These are phyloP conservation scores for Leavenworthia alabamica DNA, from an alignment of 345 rosid species.

Conservation along the genomic window DNA sequence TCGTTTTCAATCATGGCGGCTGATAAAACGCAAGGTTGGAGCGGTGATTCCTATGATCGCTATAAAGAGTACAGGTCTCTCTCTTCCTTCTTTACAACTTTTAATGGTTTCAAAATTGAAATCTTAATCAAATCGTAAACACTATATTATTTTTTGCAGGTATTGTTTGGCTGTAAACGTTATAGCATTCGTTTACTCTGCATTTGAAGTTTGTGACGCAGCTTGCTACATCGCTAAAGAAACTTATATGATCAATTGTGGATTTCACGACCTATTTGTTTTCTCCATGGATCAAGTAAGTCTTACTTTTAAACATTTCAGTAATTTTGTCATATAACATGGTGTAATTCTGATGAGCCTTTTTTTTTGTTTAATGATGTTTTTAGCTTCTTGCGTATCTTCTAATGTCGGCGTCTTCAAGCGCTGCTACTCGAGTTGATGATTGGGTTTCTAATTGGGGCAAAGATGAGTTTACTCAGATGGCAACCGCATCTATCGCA, in stretches of 20 bases:
- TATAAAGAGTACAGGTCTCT: slow-evolving; percentile 80
- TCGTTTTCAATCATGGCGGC: slow-evolving; percentile 97
- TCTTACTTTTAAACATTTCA: not conserved
- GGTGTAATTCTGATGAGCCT: slow-evolving; percentile 12
- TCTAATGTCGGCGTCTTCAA: slow-evolving; percentile 78
- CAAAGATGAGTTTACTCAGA: slow-evolving; percentile 86
- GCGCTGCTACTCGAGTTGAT: slow-evolving; percentile 86
- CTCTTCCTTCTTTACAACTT: not conserved
- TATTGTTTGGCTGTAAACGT: slow-evolving; percentile 77
- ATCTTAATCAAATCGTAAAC: not conserved
- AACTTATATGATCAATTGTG: slow-evolving; percentile 46
- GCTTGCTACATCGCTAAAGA: slow-evolving; percentile 47
- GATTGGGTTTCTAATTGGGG: slow-evolving; percentile 99
- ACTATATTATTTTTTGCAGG: slow-evolving; percentile 39
- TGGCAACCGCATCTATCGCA: slow-evolving; percentile 85
- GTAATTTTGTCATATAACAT: not conserved
- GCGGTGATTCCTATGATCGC: slow-evolving; percentile 93
- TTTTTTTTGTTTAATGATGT: not conserved
- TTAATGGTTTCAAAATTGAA: not conserved
- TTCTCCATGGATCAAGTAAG: slow-evolving; percentile 95
- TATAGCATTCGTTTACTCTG: slow-evolving; percentile 66
- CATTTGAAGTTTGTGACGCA: slow-evolving; percentile 61
- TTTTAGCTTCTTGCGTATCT: slow-evolving; percentile 72
- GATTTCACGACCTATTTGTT: slow-evolving; percentile 44
- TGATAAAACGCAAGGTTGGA: slow-evolving; percentile 94